A percentile compares a stretch with the other conserved stretches of the same genome.
Conservation (phyloP, 2,329 filamentous ascomycete species). For the Xylariaceae sp. region DNA sequence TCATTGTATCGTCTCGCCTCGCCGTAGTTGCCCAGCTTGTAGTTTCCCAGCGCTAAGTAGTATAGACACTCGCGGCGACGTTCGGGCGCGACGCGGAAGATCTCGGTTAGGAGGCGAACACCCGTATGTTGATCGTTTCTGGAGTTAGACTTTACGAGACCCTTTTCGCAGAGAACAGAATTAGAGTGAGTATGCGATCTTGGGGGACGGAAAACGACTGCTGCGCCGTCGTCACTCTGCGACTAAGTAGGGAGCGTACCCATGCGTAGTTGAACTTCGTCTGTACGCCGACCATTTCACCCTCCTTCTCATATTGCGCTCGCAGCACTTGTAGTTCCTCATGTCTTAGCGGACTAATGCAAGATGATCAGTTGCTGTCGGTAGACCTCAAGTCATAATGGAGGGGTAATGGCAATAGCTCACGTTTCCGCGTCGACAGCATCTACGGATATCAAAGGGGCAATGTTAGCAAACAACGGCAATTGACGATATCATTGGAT, state of each 20-base stretch:
- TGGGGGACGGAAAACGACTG: not conserved
- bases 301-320: slow-evolving; percentile 94
- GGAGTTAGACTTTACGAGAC: slow-evolving; percentile 84
- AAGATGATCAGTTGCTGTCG: slow-evolving; percentile 15
- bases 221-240: not conserved
- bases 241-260: slow-evolving; percentile 50
- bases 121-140: slow-evolving; percentile 89
- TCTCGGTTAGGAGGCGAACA: slow-evolving; percentile 88
- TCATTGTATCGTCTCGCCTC: slow-evolving; percentile 95
- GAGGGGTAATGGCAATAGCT: slow-evolving; percentile 27
- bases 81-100: slow-evolving; percentile 90
- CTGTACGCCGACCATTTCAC: slow-evolving; percentile 91
- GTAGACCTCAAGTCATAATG: not conserved
- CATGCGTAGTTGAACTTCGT: slow-evolving; percentile 99
- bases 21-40: slow-evolving; percentile 95
- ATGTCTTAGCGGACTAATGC: slow-evolving; percentile 71
- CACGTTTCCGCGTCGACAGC: slow-evolving; percentile 96
- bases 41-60: slow-evolving; percentile 95
- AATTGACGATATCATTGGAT: not conserved
- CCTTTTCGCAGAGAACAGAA: slow-evolving; percentile 45
- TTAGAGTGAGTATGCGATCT: slow-evolving; percentile 1
- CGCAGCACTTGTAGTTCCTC: slow-evolving; percentile 90
- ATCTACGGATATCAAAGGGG: slow-evolving; percentile 50
- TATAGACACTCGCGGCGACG: slow-evolving; percentile 96
- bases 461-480: slow-evolving; percentile 8